Percentiles rank a stretch among this genome's conserved stretches.
phyloP scores from a whole-genome alignment of 768 basidiomycete species.

The Peribolospora baueri region DNA sequence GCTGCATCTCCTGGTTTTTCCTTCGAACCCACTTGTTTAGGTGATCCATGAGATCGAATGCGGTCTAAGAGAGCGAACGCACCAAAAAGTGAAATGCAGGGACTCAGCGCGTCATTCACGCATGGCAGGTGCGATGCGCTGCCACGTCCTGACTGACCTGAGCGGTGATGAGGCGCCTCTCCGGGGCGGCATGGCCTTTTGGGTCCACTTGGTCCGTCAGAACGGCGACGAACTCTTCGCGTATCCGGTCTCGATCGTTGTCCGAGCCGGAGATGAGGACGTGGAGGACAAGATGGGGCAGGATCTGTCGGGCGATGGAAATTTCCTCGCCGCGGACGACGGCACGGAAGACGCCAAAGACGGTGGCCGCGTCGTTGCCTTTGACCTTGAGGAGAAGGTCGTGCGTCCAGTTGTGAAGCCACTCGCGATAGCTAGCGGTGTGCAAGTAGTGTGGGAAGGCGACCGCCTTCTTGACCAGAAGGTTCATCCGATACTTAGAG shows the following conservation, averaged over 20 bases:
- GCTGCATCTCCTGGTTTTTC: conserved; percentile 32
- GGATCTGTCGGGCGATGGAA: conserved; percentile 66
- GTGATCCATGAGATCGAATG: conserved; percentile 87
- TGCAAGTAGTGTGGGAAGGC: conserved; percentile 53
- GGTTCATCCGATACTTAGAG: conserved; percentile 20
- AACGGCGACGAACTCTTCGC: conserved; percentile 50
- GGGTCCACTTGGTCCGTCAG: conserved; percentile 62
- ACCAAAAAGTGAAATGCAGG: background rate
- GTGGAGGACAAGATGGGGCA: conserved; percentile 77
- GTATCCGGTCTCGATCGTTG: conserved; percentile 37
- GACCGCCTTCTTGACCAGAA: conserved; percentile 15
- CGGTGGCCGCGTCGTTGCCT: conserved; percentile 25
- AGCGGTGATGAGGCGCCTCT: conserved; percentile 76
- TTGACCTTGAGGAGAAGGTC: conserved; percentile 38
- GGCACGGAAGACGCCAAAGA: conserved; percentile 57
- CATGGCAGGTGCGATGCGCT: background rate
- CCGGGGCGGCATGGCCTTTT: conserved; percentile 33
- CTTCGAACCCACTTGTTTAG: conserved; percentile 58
- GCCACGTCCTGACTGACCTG: conserved; percentile 32
- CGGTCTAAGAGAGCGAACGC: conserved; percentile 29
- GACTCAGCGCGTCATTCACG: background rate
- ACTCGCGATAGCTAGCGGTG: conserved; percentile 69
- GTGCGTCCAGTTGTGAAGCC: conserved; percentile 74
- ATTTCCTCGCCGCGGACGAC: conserved; percentile 69
- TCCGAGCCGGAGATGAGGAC: conserved; percentile 52